These are phyloP conservation scores for Myxozyma udenii DNA, from an alignment of 805 yeast species.

Conservation along the genomic window DNA sequence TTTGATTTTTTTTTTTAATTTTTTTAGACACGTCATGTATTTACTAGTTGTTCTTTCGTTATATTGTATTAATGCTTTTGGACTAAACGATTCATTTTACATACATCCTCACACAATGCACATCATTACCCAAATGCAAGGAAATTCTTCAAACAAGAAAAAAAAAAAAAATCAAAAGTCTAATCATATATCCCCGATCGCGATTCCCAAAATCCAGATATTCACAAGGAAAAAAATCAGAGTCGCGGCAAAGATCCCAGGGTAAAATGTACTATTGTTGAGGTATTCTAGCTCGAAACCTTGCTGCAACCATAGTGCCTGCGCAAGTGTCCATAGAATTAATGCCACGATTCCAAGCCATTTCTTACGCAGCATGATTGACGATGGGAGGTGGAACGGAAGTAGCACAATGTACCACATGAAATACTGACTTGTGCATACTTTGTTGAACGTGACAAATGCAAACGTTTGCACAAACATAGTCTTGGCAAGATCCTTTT, in stretches of 20 bases:
- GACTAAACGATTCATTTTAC: not conserved
- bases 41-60: not conserved
- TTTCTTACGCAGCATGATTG: slow-evolving; percentile 24
- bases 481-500: slow-evolving; percentile 47
- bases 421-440: slow-evolving; percentile 91
- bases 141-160: too few relatives aligned
- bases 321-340: slow-evolving; percentile 58
- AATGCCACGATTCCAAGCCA: slow-evolving; percentile 45
- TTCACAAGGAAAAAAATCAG: slow-evolving; percentile 59
- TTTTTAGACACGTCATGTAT: not conserved
- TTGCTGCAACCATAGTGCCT: slow-evolving; percentile 71
- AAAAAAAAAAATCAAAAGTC: too few relatives aligned
- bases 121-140: too few relatives aligned
- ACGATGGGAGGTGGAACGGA: slow-evolving; percentile 61
- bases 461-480: slow-evolving; percentile 73
- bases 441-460: slow-evolving; percentile 77
- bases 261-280: slow-evolving; percentile 63
- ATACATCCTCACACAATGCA: not conserved
- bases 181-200: slow-evolving; percentile 46
- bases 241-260: slow-evolving; percentile 56
- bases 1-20: too few relatives aligned
- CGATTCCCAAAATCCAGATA: slow-evolving; percentile 56
- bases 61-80: not conserved
- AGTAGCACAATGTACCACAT: slow-evolving; percentile 87
- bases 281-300: slow-evolving; percentile 80